Conservation (phyloP, 805 yeast species). For the Lipomyces oligophaga region DNA sequence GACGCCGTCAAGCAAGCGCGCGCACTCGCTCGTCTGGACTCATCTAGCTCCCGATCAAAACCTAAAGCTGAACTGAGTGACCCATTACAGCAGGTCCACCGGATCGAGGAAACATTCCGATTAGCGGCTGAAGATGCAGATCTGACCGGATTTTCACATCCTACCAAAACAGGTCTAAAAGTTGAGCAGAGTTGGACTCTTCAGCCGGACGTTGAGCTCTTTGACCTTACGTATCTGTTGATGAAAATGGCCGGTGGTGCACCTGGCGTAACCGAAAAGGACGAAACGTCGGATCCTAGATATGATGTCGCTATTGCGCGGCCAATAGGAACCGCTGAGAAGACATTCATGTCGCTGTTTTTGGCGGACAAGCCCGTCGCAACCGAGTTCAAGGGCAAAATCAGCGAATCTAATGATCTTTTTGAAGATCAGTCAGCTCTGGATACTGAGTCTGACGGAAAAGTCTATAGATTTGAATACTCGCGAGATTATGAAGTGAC, state of each 20-base stretch:
- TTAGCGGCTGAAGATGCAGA: constrained; percentile 43
- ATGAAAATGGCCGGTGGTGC: constrained; percentile 58
- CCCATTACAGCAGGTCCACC: constrained; percentile 59
- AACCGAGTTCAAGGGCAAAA: constrained; percentile 32
- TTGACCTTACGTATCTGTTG: constrained; percentile 70
- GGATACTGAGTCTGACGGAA: constrained; percentile 48
- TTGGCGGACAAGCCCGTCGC: constrained; percentile 47
- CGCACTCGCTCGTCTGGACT: constrained; percentile 30
- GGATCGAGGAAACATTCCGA: constrained; percentile 77
- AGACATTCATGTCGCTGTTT: constrained; percentile 75
- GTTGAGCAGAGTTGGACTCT: constrained; percentile 78
- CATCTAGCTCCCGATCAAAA: no score
- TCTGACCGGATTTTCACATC: constrained; percentile 59
- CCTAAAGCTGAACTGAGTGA: constrained; percentile 38
- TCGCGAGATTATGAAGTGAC: constrained; percentile 78
- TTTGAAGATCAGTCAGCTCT: constrained; percentile 41
- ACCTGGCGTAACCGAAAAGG: constrained; percentile 35
- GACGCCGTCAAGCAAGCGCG: constrained; percentile 42
- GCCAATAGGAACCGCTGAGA: constrained; percentile 64
- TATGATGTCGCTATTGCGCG: constrained; percentile 54
- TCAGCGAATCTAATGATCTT: constrained; percentile 10
- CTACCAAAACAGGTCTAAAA: constrained; percentile 63
- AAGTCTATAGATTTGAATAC: constrained; percentile 55
- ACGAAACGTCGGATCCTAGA: constrained; percentile 34
- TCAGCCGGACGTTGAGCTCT: constrained; percentile 84